phyloP scores from a whole-genome alignment of 1,284 basidiomycete genomes.

The Sphagnurus paluster region DNA sequence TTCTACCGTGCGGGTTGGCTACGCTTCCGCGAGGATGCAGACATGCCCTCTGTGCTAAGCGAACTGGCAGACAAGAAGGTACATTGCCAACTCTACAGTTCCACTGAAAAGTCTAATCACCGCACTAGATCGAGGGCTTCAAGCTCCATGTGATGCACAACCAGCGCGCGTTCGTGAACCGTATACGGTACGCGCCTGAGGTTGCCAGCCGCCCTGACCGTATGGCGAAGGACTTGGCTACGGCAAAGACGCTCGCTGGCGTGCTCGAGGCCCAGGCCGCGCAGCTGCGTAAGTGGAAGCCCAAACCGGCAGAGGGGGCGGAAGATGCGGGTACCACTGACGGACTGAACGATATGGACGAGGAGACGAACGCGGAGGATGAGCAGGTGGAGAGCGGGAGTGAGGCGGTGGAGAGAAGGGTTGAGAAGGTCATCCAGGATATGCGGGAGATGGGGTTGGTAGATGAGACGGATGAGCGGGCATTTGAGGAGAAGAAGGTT shows the following conservation, averaged over 20 bases:
- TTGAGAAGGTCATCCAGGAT: constrained; percentile 72
- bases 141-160: constrained; percentile 88
- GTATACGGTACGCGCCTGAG: constrained; percentile 79
- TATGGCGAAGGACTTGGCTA: constrained; percentile 75
- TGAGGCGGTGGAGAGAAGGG: constrained; percentile 70
- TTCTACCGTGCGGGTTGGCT: constrained; percentile 94
- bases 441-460: constrained; percentile 61
- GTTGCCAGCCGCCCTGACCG: constrained; percentile 78
- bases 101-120: neutral
- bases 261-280: constrained; percentile 72
- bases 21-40: constrained; percentile 79
- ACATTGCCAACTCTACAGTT: constrained; percentile 17
- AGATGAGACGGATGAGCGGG: constrained; percentile 61
- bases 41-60: constrained; percentile 71
- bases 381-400: constrained; percentile 62
- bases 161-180: constrained; percentile 74
- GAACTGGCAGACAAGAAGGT: constrained; percentile 86
- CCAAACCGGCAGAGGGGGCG: constrained; percentile 20
- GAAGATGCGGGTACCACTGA: constrained; percentile 33
- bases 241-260: constrained; percentile 67
- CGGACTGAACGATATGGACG: constrained; percentile 41
- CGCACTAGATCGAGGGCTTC: constrained; percentile 91
- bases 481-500: constrained; percentile 69
- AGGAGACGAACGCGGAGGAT: constrained; percentile 51
- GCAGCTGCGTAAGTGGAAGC: constrained; percentile 38